Base-by-base conservation (phyloP, 306 rosid genomes). In the barrel medic (Medicago truncatula) region DNA sequence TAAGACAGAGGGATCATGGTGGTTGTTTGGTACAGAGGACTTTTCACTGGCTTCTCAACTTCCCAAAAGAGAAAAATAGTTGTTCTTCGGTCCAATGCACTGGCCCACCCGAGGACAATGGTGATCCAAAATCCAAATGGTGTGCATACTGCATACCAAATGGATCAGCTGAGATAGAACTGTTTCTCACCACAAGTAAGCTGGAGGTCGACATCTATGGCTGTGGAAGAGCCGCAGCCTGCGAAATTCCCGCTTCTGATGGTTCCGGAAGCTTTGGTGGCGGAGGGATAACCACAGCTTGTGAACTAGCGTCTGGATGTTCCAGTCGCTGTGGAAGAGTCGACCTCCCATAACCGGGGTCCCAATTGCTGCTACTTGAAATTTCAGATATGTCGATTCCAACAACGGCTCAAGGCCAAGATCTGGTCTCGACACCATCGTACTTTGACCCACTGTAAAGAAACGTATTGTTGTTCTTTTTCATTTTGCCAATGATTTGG, bases 91-190 rank as follows among this genome's bases (percentile, higher is more conserved):
- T 50, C 9, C 20, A 50, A 50, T 50, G 20, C 57, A 50, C 6
- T n/a, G 20, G 5, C 57, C 57, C 57, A 50, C 10, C 57, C 20
- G 8, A 50, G 57, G 57, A 50, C 9, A 50, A 50, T 50, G 57
- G 20, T 50, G 57, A 50, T 50, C 57, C 57, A 50, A 50, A 50
- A 50, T 50, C 57, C 57, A 50, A 50, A 50, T 44, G 15, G 18
- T 5, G 52, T 46, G 16, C 16, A 46, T 46, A 31, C 36, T 31
- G 36, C 36, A 31, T 31, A 31, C 52, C 52, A 46, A 46, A 46
- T 46, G 52, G 4, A 13, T 46, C 52, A 46, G 6, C 16, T 39
- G 15, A 46, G 52, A 46, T 46, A 13, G n/a, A 46, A 46, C 52
- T 46, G 52, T 46, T 46, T 46, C 52, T 14, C n/a, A 46, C 52